Base-by-base conservation (phyloP, 495 filamentous ascomycete genomes). In the Jackrogersella minutella region DNA sequence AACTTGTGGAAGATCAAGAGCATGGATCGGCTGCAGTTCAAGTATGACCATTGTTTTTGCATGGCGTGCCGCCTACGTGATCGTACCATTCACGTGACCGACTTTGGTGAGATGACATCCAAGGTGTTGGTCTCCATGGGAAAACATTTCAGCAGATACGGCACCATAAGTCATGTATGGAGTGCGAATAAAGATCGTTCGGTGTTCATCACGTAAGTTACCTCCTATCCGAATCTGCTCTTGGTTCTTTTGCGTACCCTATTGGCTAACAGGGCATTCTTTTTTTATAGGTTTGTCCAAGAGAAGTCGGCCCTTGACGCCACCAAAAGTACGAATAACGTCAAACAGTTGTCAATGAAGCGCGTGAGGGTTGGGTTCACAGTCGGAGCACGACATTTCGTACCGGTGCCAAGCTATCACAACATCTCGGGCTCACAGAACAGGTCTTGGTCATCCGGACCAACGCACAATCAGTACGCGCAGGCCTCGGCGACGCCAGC, bases 121-220 rank as follows among this genome's bases (percentile, higher is more conserved):
- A n/a, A n/a, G n/a, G n/a, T n/a, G n/a, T n/a, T n/a, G 11, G 14
- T 5, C 33, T 1, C 16, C 31, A 13, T 67, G 16, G 11, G 2
- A 13, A 11, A 54, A 1, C 3, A 60, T 28, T 71, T 71, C 13
- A 30, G 34, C 17, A 28, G 22, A 11, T 64, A 40, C 16, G 68
- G 68, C 10, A 0, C 1, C 0, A 30, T 68, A 8, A 26, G 52
- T 10, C 7, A 8, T 1, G 7, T 19, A 4, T 36, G 16, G 40
- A 5, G 5, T 2, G 1, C n/a, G 10, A 13, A 3, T 2, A 11
- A 11, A 24, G 10, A 11, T 1, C 41, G 11, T 2, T 19, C 21
- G 2, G n/a, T 46, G 9, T 13, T 46, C 2, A 5, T 46, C 21
- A 4, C 26, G 41, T 46, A 46, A 46, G 41, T 46, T 46, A 9